Conservation (phyloP, 768 basidiomycete species). For the Chalciporus piperatus region DNA sequence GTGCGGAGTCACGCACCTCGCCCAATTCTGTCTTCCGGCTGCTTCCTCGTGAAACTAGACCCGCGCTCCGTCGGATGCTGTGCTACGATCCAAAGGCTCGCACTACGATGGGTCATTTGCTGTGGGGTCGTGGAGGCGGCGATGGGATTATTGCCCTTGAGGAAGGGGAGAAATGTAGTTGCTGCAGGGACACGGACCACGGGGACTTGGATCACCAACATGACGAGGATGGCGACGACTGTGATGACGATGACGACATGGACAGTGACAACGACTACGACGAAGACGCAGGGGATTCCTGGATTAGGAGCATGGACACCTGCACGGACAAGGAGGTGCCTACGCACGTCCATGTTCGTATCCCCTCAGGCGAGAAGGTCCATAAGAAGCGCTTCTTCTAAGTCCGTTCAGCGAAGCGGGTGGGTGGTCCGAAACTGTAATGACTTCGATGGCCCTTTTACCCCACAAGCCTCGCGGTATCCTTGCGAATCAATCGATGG, state of each 20-base stretch:
- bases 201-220: slow-evolving; percentile 35
- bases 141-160: slow-evolving; percentile 56
- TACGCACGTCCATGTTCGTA: slow-evolving; percentile 71
- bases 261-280: slow-evolving; percentile 42
- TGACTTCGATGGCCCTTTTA: slow-evolving; percentile 1
- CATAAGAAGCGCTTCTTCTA: slow-evolving; percentile 74
- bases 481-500: slow-evolving; percentile 14
- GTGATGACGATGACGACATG: slow-evolving; percentile 19
- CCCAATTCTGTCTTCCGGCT: slow-evolving; percentile 93
- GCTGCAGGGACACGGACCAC: slow-evolving; percentile 40
- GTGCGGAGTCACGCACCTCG: slow-evolving; percentile 24
- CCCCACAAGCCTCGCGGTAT: slow-evolving; percentile 6
- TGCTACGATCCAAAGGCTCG: slow-evolving; percentile 84
- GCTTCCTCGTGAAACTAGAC: slow-evolving; percentile 88
- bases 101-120: slow-evolving; percentile 88
- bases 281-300: slow-evolving; percentile 82
- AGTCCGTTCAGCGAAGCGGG: neutral
- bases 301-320: slow-evolving; percentile 72
- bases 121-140: slow-evolving; percentile 76
- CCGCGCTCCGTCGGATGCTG: slow-evolving; percentile 91
- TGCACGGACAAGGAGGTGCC: slow-evolving; percentile 56
- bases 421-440: neutral
- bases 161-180: slow-evolving; percentile 57
- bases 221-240: slow-evolving; percentile 42
- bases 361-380: slow-evolving; percentile 69